Evolutionary conservation across 2,329 filamentous ascomycete species (phyloP), one percentile per base, ranked within the genome.

Genomic region (Hypocreales sp.): DNA sequence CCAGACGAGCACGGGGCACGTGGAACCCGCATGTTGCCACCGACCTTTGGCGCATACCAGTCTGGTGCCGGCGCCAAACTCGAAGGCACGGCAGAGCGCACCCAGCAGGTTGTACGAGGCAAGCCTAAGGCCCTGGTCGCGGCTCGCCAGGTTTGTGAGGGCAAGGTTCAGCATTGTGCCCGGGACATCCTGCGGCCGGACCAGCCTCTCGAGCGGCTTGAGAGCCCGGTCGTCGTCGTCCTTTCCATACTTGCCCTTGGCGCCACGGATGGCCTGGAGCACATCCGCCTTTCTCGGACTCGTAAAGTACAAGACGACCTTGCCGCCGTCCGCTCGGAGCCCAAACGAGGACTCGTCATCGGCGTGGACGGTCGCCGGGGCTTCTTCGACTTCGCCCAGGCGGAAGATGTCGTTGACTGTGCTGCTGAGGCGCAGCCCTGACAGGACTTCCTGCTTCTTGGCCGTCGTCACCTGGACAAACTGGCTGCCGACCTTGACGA

Each of bases 371-470:
- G 68, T 70, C 3, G 68, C 70, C 5, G 72, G 62, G 5, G 71
- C 68, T 49, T 79, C 74, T 31, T 79, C 74, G 10, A 79, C 63
- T 30, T 79, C 74, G 4, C 68, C 61, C 4, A 79, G 55, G 8
- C 72, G 66, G 48, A 79, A 79, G 18, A 79, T 75, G 38, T 79
- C 74, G 39, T 79, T 79, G 36, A 79, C 64, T 2, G 68, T 72
- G 7, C 72, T 69, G 41, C 62, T 68, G 15, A 79, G 55, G 9
- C 65, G 64, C 33, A 71, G 61, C 5, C 64, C 67, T 12, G 73
- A 67, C 24, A 75, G 61, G 7, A 79, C 65, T 35, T 79, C 74
- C 40, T 78, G 72, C 39, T 75, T 77, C 45, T 75, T 73, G 7
- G 64, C 63, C 5, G 74, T 79, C 4, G 73, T 76, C 20, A 79